phyloP scores from a whole-genome alignment of 129 eudicot genomes.

The Sambucus nigra region DNA sequence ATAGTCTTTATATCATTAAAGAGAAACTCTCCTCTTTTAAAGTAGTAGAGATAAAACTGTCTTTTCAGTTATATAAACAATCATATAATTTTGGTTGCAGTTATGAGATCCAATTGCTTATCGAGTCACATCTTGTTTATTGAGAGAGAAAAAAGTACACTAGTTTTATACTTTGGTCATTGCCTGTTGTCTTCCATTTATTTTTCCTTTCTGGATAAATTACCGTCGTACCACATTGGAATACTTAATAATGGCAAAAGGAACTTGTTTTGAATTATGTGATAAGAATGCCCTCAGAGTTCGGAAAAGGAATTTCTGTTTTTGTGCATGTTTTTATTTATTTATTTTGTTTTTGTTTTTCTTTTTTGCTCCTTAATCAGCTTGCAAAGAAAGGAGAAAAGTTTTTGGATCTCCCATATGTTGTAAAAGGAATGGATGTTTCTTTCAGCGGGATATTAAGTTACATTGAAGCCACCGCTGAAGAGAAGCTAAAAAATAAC shows the following conservation, averaged over 20 bases:
- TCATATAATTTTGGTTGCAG: background rate
- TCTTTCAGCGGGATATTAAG: slow-evolving; percentile 93
- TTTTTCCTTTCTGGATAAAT: background rate
- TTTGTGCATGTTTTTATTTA: background rate
- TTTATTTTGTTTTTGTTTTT: no score
- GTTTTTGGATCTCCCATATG: slow-evolving; percentile 84
- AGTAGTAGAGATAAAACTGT: no score
- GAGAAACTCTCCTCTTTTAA: no score
- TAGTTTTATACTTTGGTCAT: background rate
- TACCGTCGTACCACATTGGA: no score
- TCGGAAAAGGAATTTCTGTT: background rate
- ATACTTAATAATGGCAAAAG: background rate
- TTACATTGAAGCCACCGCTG: slow-evolving; percentile 80
- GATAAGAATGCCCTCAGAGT: background rate
- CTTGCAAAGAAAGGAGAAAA: slow-evolving; percentile 94
- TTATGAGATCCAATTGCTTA: slow-evolving; percentile 2
- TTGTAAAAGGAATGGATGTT: slow-evolving; percentile 96
- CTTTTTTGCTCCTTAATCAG: slow-evolving; percentile 20
- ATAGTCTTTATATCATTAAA: no score
- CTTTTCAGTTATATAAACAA: no score
- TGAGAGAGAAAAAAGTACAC: background rate
- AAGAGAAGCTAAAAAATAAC: slow-evolving; percentile 70
- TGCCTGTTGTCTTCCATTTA: background rate
- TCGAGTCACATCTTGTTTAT: background rate
- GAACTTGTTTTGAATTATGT: background rate